Conservation (phyloP, 73 alveolate genomes). For the Uronychia setigera region DNA sequence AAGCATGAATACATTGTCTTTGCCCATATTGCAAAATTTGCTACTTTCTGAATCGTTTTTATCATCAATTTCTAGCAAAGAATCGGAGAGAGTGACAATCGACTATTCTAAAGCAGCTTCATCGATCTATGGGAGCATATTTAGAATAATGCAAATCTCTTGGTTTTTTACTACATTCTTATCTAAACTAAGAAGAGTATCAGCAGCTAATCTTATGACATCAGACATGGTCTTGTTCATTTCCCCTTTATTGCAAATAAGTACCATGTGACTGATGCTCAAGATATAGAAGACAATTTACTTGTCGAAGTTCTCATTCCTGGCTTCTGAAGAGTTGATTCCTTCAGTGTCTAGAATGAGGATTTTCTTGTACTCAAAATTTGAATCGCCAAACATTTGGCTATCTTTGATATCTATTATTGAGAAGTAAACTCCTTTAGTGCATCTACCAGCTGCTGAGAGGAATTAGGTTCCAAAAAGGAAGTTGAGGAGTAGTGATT, state of each 20-base stretch:
- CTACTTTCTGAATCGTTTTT: neutral
- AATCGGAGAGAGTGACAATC: neutral
- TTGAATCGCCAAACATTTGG: neutral
- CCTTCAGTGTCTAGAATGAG: conserved; percentile 73
- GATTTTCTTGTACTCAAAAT: conserved; percentile 7
- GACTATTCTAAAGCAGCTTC: neutral
- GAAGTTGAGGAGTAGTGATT: conserved; percentile 32
- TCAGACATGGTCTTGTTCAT: conserved; percentile 25
- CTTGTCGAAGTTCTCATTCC: conserved; percentile 63
- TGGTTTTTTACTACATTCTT: neutral
- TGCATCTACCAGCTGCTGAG: conserved; percentile 39
- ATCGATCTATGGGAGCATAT: conserved; percentile 12
- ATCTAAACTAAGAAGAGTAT: neutral
- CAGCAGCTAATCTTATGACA: conserved; percentile 12
- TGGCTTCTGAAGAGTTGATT: conserved; percentile 52
- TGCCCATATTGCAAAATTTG: neutral
- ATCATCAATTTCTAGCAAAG: neutral
- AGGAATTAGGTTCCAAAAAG: conserved; percentile 29
- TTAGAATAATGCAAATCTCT: conserved; percentile 9
- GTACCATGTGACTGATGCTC: conserved; percentile 22
- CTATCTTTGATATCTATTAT: conserved; percentile 28
- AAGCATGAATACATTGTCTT: neutral
- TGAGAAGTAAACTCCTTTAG: conserved; percentile 66
- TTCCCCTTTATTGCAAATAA: conserved; percentile 40
- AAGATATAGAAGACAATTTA: conserved; percentile 47